phyloP scores from a whole-genome alignment of 768 basidiomycete species.

The Tulasnella sp. region DNA sequence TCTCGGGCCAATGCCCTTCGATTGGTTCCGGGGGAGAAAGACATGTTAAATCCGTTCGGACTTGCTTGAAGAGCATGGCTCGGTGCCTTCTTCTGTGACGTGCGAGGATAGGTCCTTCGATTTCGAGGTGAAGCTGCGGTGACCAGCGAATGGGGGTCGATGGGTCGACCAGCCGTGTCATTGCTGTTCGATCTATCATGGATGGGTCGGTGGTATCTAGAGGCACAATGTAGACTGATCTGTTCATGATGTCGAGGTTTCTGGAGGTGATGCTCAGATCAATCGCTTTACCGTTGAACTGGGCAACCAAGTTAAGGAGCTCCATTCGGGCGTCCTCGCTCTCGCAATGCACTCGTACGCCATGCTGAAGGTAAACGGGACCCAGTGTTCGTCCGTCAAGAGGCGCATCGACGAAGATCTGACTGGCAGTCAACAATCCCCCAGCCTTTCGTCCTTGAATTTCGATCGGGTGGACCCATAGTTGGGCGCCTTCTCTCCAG shows the following conservation, averaged over 20 bases:
- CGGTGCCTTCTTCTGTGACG: conserved; percentile 21
- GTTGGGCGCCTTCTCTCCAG: conserved; percentile 36
- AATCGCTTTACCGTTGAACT: conserved; percentile 51
- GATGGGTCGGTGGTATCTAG: conserved; percentile 32
- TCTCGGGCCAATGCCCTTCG: background rate
- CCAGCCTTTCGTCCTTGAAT: conserved; percentile 40
- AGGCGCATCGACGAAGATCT: conserved; percentile 23
- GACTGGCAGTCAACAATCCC: conserved; percentile 57
- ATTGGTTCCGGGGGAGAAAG: conserved; percentile 36
- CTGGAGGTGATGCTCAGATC: conserved; percentile 52
- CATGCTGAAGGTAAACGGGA: conserved; percentile 16
- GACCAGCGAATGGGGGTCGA: background rate
- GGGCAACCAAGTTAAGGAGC: conserved; percentile 43
- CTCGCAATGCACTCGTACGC: conserved; percentile 29
- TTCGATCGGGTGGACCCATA: conserved; percentile 54
- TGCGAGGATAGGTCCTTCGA: conserved; percentile 1
- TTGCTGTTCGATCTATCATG: conserved; percentile 17
- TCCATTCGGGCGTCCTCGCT: conserved; percentile 35
- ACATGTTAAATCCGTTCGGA: conserved; percentile 57
- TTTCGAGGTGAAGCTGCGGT: background rate
- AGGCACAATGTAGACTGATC: conserved; percentile 52
- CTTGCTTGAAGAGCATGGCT: conserved; percentile 40
- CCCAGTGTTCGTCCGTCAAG: background rate
- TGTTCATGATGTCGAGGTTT: conserved; percentile 39
- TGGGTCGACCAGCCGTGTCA: background rate